These are phyloP conservation scores for Petunia secreta DNA, from an alignment of 257 asterid species.

Conservation along the genomic window DNA sequence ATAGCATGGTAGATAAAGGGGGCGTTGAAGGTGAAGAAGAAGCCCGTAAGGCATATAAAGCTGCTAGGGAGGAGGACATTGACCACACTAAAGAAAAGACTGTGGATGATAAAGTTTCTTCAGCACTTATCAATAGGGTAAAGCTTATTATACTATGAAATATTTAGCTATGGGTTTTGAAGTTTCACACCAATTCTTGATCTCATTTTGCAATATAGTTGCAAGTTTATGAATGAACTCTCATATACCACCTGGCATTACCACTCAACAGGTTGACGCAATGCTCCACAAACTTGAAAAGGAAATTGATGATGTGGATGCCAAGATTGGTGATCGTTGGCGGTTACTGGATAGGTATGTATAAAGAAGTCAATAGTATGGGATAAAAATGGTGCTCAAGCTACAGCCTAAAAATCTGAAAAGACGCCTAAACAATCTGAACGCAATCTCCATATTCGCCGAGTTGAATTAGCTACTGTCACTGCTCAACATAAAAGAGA, in stretches of 20 bases:
- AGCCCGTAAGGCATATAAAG: slow-evolving; percentile 80
- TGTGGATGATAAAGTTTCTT: slow-evolving; percentile 74
- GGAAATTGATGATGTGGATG: slow-evolving; percentile 96
- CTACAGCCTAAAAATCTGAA: not conserved
- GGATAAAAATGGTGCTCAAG: not conserved
- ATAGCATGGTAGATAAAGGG: slow-evolving; percentile 86
- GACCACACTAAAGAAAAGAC: slow-evolving; percentile 61
- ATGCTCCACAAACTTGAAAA: slow-evolving; percentile 98
- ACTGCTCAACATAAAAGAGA: slow-evolving; percentile 5
- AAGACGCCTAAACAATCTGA: slow-evolving; percentile 2
- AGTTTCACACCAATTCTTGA: slow-evolving; percentile 11
- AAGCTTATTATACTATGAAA: slow-evolving; percentile 30
- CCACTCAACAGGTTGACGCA: slow-evolving; percentile 74
- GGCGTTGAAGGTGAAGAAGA: slow-evolving; percentile 72
- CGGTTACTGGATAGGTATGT: slow-evolving; percentile 90
- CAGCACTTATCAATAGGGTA: slow-evolving; percentile 92
- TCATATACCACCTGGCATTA: slow-evolving; percentile 34
- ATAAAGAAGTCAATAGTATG: not conserved
- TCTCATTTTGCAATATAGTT: slow-evolving; percentile 27
- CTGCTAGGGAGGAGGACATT: slow-evolving; percentile 85
- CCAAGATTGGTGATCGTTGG: slow-evolving; percentile 91
- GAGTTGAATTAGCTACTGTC: not conserved
- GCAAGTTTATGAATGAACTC: slow-evolving; percentile 7
- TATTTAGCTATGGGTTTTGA: not conserved
- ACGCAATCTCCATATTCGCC: not conserved